Base-by-base conservation (phyloP, 768 basidiomycete species). In the Mycena amicta region DNA sequence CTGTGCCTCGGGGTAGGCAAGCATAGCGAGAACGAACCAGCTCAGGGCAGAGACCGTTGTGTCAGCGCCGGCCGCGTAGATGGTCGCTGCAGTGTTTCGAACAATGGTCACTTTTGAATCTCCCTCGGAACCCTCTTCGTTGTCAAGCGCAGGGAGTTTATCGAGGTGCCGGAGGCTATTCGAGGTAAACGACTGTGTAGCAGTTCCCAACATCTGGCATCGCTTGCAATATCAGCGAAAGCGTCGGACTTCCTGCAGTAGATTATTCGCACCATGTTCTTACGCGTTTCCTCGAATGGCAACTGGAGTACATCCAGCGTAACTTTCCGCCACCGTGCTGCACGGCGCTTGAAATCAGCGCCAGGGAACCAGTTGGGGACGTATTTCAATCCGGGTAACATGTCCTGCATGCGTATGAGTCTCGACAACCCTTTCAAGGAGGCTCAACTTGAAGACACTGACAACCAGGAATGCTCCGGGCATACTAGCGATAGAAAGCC, bases 301-400 rank as follows among this genome's bases (percentile, higher is more conserved):
- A 70, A 62, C 28, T 78, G 71, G 13, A 72, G 63, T 68, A 79
- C 71, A 15, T 74, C 69, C 5, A 67, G 57, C 8, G 72, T 69
- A 12, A 72, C 62, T 16, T 64, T 66, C 20, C 69, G 67, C 63
- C 75, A 73, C 20, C 65, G 33, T 25, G 69, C 65, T 1, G 80
- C 80, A 46, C 69, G 71, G 33, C 67, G 71, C 59, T 80, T 71
- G 64, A 80, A 83, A 23, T 71, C 74, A 5, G 77, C 74, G 0
- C 81, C 82, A 25, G 81, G 80, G 5, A 81, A 31, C 80, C 81
- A 82, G 13, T 50, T 37, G 0, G 74, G 75, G 1, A 74, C 55
- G 27, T 72, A 61, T 28, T 62, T 63, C 29, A 74, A 62, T 64
- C 29, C 37, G 1, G 55, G 59, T 18, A 52, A 46, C 30, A n/a